Conservation (phyloP, 1,139 yeast species). For the Sugiyamaella novakii region DNA sequence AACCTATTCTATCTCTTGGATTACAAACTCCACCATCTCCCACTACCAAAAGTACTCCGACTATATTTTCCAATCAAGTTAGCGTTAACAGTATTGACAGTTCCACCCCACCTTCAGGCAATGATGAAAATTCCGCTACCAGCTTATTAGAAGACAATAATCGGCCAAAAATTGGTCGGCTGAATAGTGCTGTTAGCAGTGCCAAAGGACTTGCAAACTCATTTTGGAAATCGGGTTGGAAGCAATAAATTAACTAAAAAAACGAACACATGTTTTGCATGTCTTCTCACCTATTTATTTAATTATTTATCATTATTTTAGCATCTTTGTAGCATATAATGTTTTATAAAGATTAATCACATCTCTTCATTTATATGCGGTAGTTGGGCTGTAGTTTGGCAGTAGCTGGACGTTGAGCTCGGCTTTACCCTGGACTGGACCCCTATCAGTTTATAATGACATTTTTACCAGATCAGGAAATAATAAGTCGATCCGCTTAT, state of each 20-base stretch:
- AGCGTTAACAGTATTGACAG: conserved; percentile 5
- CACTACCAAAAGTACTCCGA: conserved; percentile 7
- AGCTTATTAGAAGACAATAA: conserved; percentile 12
- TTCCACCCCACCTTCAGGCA: conserved; percentile 2
- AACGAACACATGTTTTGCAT: not conserved
- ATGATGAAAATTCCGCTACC: conserved; percentile 18
- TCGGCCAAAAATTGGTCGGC: conserved; percentile 12
- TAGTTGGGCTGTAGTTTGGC: too few relatives aligned
- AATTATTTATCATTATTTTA: conserved; percentile 17
- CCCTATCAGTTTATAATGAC: too few relatives aligned
- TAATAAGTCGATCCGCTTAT: not conserved
- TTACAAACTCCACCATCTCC: conserved; percentile 8
- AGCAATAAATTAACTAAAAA: conserved; percentile 10
- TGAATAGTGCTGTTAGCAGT: conserved; percentile 28
- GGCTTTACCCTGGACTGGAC: too few relatives aligned
- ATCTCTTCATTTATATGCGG: too few relatives aligned
- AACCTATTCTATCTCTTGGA: conserved; percentile 13
- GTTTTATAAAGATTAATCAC: conserved; percentile 15
- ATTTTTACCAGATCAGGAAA: too few relatives aligned
- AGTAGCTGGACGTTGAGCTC: too few relatives aligned
- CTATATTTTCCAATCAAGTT: conserved; percentile 5
- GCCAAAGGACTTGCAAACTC: conserved; percentile 31
- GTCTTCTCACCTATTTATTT: conserved; percentile 16
- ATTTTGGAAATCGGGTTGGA: conserved; percentile 30
- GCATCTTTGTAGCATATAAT: conserved; percentile 17